These are phyloP conservation scores for Meredithiella fracta DNA, from an alignment of 2,329 filamentous ascomycete species.

Conservation along the genomic window DNA sequence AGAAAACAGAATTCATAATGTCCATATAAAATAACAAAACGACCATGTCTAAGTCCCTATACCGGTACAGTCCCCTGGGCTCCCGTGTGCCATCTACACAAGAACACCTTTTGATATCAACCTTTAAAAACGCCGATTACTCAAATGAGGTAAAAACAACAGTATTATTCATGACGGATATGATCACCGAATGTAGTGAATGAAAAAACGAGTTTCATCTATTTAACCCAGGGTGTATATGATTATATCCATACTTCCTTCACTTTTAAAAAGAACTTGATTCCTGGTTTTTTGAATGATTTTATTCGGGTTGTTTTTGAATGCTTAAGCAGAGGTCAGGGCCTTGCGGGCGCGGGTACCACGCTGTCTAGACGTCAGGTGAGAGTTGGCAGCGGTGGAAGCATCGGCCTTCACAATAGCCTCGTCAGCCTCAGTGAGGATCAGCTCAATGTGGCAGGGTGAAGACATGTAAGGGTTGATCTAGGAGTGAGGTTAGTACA, in stretches of 20 bases:
- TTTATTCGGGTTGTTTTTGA: slow-evolving; percentile 15
- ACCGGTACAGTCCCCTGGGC: background rate
- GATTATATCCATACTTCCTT: slow-evolving; percentile 1
- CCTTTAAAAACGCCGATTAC: slow-evolving; percentile 4
- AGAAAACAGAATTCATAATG: background rate
- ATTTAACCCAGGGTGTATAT: slow-evolving; percentile 12
- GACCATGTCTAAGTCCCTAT: slow-evolving; percentile 1
- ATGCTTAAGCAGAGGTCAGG: slow-evolving; percentile 45
- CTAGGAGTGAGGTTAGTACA: slow-evolving; percentile 28
- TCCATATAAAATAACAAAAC: background rate
- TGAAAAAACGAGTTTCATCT: slow-evolving; percentile 13
- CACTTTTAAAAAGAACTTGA: slow-evolving; percentile 14
- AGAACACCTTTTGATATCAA: slow-evolving; percentile 1
- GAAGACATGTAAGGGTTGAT: slow-evolving; percentile 99
- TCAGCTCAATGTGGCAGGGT: slow-evolving; percentile 99
- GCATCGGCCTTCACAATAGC: slow-evolving; percentile 89
- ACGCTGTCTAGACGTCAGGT: slow-evolving; percentile 83
- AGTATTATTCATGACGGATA: slow-evolving; percentile 3
- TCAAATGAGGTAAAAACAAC: background rate
- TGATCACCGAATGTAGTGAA: slow-evolving; percentile 2
- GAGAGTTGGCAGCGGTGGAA: slow-evolving; percentile 44
- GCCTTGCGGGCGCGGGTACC: slow-evolving; percentile 50
- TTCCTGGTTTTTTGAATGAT: slow-evolving; percentile 23
- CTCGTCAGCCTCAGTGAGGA: slow-evolving; percentile 96
- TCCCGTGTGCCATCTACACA: background rate